phyloP scores from a whole-genome alignment of 805 yeast genomes.

The Nakazawaea pomicola region DNA sequence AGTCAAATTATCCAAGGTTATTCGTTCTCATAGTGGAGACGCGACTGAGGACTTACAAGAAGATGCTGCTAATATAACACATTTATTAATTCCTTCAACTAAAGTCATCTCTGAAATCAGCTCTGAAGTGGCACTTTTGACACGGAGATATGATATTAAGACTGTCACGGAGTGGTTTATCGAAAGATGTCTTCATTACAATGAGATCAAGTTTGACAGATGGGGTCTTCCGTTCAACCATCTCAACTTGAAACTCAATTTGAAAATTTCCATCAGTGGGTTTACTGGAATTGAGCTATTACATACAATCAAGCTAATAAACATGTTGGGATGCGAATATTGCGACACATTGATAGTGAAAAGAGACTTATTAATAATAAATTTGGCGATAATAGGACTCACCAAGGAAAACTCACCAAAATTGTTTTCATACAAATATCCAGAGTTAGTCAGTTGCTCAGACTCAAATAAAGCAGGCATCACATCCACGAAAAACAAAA shows the following conservation, averaged over 20 bases:
- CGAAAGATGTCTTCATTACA: conserved; percentile 65
- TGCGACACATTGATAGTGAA: conserved; percentile 42
- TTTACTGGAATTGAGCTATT: conserved; percentile 72
- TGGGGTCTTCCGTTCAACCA: conserved; percentile 57
- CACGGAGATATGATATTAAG: conserved; percentile 18
- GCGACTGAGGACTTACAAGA: conserved; percentile 21
- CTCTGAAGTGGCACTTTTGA: conserved; percentile 11
- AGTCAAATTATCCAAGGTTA: conserved; percentile 33
- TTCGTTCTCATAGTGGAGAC: conserved; percentile 42
- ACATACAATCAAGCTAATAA: conserved; percentile 62
- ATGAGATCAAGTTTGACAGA: conserved; percentile 40
- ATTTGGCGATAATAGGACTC: conserved; percentile 41
- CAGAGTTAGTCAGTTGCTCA: conserved; percentile 11
- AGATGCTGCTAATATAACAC: conserved; percentile 20
- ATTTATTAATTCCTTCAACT: conserved; percentile 23
- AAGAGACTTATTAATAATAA: conserved; percentile 54
- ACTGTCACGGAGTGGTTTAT: conserved; percentile 76
- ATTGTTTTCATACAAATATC: conserved; percentile 31
- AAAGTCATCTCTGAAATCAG: conserved; percentile 17
- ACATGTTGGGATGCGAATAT: conserved; percentile 45
- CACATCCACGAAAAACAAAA: conserved; percentile 46
- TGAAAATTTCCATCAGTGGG: conserved; percentile 43
- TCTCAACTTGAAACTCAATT: conserved; percentile 23
- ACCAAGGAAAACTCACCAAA: conserved; percentile 34
- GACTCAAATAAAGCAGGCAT: conserved; percentile 25